Conservation (phyloP, 306 rosid species). For the Inga laurina region DNA sequence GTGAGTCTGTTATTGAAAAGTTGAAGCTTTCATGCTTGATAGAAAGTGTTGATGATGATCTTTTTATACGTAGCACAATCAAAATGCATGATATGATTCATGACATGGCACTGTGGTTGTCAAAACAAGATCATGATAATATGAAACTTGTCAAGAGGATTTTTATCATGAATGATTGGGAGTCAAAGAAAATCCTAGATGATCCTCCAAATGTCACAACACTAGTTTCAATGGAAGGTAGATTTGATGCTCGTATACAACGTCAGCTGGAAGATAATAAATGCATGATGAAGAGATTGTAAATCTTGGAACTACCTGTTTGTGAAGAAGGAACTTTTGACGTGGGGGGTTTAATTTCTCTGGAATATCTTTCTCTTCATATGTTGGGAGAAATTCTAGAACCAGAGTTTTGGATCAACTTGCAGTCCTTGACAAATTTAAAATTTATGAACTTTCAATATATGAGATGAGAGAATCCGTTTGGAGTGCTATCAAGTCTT, state of each 20-base stretch:
- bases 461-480: too few relatives aligned
- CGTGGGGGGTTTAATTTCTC: background rate
- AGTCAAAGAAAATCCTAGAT: background rate
- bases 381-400: too few relatives aligned
- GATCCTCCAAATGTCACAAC: background rate
- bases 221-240: background rate
- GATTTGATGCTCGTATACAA: too few relatives aligned
- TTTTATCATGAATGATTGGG: background rate
- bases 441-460: too few relatives aligned
- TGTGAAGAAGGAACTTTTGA: too few relatives aligned
- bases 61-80: too few relatives aligned
- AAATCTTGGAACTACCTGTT: background rate
- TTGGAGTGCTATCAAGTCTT: too few relatives aligned
- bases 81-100: background rate
- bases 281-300: background rate
- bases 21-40: too few relatives aligned
- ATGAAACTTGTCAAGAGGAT: background rate
- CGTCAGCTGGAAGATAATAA: background rate
- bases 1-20: too few relatives aligned
- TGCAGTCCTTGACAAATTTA: too few relatives aligned
- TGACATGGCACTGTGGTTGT: background rate
- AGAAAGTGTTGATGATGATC: too few relatives aligned
- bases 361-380: background rate
- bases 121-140: background rate
- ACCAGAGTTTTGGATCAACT: too few relatives aligned